Base-by-base conservation (phyloP, 1,284 basidiomycete genomes). In the Hymenochaete sp. region DNA sequence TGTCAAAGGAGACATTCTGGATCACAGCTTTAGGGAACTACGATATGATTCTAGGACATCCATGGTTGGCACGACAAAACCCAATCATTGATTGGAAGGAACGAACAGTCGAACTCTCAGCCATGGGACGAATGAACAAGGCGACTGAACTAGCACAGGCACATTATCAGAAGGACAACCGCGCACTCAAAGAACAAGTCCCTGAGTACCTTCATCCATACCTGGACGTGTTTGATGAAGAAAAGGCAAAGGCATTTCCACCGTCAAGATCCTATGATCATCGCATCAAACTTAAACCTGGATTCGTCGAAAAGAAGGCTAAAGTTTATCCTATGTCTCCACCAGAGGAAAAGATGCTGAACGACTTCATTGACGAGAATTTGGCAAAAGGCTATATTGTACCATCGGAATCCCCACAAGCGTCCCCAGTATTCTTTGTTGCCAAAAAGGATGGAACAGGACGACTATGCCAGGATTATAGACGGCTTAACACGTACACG, bases 401-500 rank as follows among this genome's bases (percentile, higher is more conserved):
- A 0, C 52, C 46, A n/a, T 68, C 65, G 0, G 62, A 55, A 18
- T 38, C 39, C 11, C 39, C 21, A 11, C 19, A 22, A 37, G 35
- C 35, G 9, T 37, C 35, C 13, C 35, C 62, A 56, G 52, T 19
- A 54, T 61, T 25, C 28, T 46, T 46, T 24, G 38, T 53, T 38
- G 38, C 33, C 48, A 46, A 4, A 21, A 45, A 2, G 56, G 58
- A 18, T 52, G 60, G 40, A 13, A 33, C 47, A 0, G 45, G 61
- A 0, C 49, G 61, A 1, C 52, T 62, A 0, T 59, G 57, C 35
- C 54, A 62, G 3, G 61, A 67, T 41, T 66, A 65, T 47, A 42
- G 58, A 0, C 49, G 47, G 7, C 48, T 65, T 24, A 66, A 65
- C 49, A 24, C 31, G 1, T 50, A 58, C 22, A 64, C 58, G 0